Evolutionary conservation across 768 basidiomycete species (phyloP).

Genomic region (Pleurotus sapidus): DNA sequence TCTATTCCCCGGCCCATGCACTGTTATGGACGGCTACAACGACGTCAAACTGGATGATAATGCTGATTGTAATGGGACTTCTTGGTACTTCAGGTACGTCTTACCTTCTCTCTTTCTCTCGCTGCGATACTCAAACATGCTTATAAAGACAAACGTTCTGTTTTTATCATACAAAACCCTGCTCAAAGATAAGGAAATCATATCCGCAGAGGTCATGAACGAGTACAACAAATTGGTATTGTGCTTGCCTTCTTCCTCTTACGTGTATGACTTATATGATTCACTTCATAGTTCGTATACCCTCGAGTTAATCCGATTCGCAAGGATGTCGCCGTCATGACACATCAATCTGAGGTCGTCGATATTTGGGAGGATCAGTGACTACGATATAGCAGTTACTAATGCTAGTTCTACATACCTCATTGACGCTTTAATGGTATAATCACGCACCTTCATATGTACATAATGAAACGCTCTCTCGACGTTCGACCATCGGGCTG

Average conservation of each 20-base stretch:
- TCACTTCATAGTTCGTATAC: constrained; percentile 63
- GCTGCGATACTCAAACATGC: not conserved
- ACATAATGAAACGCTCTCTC: no score
- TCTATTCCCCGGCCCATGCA: constrained; percentile 79
- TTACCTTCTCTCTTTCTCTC: constrained; percentile 2
- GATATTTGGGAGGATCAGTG: constrained; percentile 47
- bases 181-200: constrained; percentile 71
- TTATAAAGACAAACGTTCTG: constrained; percentile 43
- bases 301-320: constrained; percentile 78
- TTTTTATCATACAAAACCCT: constrained; percentile 58
- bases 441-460: no score
- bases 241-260: constrained; percentile 7
- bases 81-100: constrained; percentile 63
- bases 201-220: constrained; percentile 77
- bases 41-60: constrained; percentile 74
- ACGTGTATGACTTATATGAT: not conserved
- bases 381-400: not conserved
- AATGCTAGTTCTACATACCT: no score
- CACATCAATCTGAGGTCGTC: constrained; percentile 77
- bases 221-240: constrained; percentile 81
- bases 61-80: constrained; percentile 63
- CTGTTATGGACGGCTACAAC: constrained; percentile 71
- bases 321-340: constrained; percentile 81
- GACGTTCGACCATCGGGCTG: no score
- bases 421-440: no score